Evolutionary conservation across 352 stramenopile species (phyloP).

Genomic region (Pythium coloratum): DNA sequence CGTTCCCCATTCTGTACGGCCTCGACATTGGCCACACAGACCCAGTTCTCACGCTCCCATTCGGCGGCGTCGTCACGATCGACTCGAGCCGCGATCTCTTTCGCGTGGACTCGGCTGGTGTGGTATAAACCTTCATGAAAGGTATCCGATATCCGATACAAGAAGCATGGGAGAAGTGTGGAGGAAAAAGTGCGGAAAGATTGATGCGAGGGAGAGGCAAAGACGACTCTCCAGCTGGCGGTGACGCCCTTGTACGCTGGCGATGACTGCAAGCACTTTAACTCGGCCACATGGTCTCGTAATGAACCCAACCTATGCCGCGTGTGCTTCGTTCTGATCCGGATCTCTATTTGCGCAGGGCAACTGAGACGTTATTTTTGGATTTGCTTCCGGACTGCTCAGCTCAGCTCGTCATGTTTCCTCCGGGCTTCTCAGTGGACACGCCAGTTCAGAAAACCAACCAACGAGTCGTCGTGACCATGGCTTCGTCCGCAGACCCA

Average conservation of each 20-base stretch:
- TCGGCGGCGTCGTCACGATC: constrained; percentile 43
- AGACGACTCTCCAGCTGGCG: background rate
- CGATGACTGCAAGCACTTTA: background rate
- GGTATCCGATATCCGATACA: too few species aligned
- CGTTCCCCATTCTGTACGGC: constrained; percentile 62
- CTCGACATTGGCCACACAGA: constrained; percentile 60
- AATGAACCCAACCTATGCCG: background rate
- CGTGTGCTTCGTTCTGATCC: background rate
- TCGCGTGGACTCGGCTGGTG: constrained; percentile 33
- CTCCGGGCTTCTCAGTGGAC: constrained; percentile 27
- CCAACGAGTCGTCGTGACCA: background rate
- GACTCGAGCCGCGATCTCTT: constrained; percentile 39
- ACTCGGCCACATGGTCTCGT: background rate
- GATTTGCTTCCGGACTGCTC: background rate
- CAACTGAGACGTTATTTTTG: constrained; percentile 1
- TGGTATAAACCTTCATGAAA: constrained; percentile 5
- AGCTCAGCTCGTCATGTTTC: background rate
- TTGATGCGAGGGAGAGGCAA: background rate
- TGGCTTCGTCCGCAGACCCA: background rate
- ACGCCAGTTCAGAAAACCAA: constrained; percentile 6
- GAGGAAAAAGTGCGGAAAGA: background rate
- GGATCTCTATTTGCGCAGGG: background rate
- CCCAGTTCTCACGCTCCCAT: constrained; percentile 51
- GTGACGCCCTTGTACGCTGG: background rate
- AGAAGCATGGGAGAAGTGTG: background rate